Base-by-base conservation (phyloP, 106 monocot genomes). In the Amphibolis antarctica region DNA sequence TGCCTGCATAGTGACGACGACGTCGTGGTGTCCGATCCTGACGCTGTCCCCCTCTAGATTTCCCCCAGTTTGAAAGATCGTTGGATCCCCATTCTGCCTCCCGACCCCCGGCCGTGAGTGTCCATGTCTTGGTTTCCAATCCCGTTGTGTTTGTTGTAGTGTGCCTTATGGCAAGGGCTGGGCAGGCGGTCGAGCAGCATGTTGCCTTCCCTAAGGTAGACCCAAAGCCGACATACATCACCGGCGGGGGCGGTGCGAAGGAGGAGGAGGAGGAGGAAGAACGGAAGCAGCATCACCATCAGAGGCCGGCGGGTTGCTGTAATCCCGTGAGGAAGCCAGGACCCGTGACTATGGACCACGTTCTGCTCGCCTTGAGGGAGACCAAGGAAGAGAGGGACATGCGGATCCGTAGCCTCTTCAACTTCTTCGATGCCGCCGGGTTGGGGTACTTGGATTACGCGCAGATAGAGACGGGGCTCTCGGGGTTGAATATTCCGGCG, bases 331-430 rank as follows among this genome's bases (percentile, higher is more conserved):
- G 69, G 66, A 71, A 72, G 44, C 76, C 86, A 11, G 86, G 83
- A 19, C 83, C 89, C 0, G 77, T 78, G 19, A 55, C 86, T 44
- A 76, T 90, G 65, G 86, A 86, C 6, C 79, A 83, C 63, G 86
- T 91, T 21, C 79, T 91, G 9, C 74, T 81, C 9, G 91, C 91
- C 29, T 76, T 83, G 28, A 67, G 76, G 27, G 86, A 91, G 69
- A 81, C 81, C 15, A 66, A 68, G 66, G 86, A 80, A 55, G 83
- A 86, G 65, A 36, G 90, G 29, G 86, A 91, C 62, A 25, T 69
- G 10, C 76, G 86, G 54, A 91, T 68, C 56, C 21, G 68, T 15
- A 56, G 55, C 68, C 68, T 68, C 42, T 68, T 68, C 68, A 21
- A 22, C 15, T 56, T 44, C 56, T 68, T 68, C 69, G 86, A 86